A percentile compares a stretch with the other conserved stretches of the same genome.
These are phyloP conservation scores for Pontederia paniculata DNA, from an alignment of 176 grass and related monocot genomes.

Conservation along the genomic window DNA sequence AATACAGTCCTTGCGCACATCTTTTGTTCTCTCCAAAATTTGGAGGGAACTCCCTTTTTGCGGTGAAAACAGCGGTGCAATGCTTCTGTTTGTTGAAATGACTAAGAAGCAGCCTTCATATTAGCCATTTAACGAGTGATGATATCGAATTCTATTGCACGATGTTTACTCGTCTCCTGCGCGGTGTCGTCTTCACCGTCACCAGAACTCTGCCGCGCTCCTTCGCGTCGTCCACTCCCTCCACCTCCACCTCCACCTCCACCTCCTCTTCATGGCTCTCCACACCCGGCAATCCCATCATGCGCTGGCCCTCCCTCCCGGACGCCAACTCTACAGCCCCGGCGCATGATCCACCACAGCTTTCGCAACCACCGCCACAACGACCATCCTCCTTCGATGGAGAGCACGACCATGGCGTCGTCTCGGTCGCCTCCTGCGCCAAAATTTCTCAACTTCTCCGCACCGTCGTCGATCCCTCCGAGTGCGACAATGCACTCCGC, in stretches of 20 bases:
- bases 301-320: conserved; percentile 7
- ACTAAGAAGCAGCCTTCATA: too few species aligned
- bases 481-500: conserved; percentile 7
- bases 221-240: conserved; percentile 14
- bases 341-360: not conserved
- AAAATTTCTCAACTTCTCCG: conserved; percentile 22
- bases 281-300: conserved; percentile 13
- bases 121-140: too few species aligned
- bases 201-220: conserved; percentile 9
- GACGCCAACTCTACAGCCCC: not conserved
- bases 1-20: too few species aligned
- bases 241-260: conserved; percentile 12
- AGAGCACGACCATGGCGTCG: not conserved
- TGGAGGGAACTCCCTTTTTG: too few species aligned
- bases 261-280: conserved; percentile 23
- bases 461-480: not conserved
- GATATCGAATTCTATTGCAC: too few species aligned
- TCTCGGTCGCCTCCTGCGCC: not conserved
- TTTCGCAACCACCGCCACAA: not conserved
- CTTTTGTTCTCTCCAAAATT: too few species aligned
- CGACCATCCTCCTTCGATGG: not conserved
- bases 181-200: not conserved
- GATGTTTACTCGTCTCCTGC: not conserved
- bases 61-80: too few species aligned
- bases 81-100: too few species aligned